Evolutionary conservation across 768 basidiomycete species (phyloP), one percentile per base, ranked within the genome.

Genomic region (Inosperma sp.): DNA sequence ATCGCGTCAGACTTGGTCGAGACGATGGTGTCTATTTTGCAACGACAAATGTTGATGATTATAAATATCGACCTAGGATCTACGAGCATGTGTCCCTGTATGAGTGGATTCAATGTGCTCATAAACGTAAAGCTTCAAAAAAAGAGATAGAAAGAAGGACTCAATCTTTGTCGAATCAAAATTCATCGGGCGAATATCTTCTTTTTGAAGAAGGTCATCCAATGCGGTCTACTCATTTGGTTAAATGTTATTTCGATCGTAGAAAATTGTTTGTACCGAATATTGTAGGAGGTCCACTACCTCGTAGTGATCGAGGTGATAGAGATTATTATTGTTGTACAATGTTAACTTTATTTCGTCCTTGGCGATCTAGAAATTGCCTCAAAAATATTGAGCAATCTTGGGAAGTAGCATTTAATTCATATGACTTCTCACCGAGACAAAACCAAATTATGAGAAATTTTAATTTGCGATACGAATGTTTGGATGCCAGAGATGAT

Each of bases 31-130:
- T 49, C 2, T 46, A 64, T 12, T 48, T 64, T 33, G 59, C 59
- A 0, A 45, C 62, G 8, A 67, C 66, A 5, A 51, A 52, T 30
- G 56, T 69, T 0, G 55, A 65, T 56, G 68, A 73, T 48, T 72
- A 74, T 49, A 65, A 62, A 4, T 65, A 62, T 48, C 10, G 66
- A 7, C 54, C 64, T 2, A 12, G 21, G 2, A 48, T 40, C 10
- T 57, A 62, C 36, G 41, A 56, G 13, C 5, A 53, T 17, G 31
- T 67, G 26, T 46, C 31, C 13, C 21, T 69, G 5, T 68, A 70
- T 58, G 60, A 68, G 5, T 71, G 64, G 64, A 45, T 59, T 3
- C 53, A 57, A 12, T 35, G 29, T 14, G 62, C 50, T 34, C 44
- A 49, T 6, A 59, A 40, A 13, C 34, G 48, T 22, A 14, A 19